Evolutionary conservation across 331 rosid genomes (phyloP).

Genomic region (Ulmus americana): DNA sequence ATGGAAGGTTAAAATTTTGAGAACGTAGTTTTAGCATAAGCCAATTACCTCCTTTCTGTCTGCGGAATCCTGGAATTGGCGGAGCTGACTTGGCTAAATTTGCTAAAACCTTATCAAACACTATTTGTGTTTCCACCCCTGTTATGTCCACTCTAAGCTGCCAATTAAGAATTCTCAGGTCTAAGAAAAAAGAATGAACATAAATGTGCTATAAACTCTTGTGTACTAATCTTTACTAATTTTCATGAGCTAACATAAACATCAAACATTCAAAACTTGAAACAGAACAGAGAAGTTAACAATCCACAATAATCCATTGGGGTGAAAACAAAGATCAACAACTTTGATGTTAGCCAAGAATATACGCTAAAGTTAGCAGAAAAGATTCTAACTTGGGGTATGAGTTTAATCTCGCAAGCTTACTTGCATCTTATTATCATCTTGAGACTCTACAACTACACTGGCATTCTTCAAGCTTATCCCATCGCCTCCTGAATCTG

Average conservation of each 20-base stretch:
- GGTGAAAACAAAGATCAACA: too few species aligned
- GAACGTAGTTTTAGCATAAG: neutral
- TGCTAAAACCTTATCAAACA: slow-evolving; percentile 50
- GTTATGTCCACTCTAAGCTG: slow-evolving; percentile 70
- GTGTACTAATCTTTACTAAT: too few species aligned
- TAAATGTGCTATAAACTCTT: too few species aligned
- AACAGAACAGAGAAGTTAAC: too few species aligned
- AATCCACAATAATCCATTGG: too few species aligned
- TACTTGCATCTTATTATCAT: slow-evolving; percentile 58
- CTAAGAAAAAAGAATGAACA: neutral
- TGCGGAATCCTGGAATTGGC: slow-evolving; percentile 79
- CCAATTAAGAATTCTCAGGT: slow-evolving; percentile 19
- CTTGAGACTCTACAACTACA: slow-evolving; percentile 51
- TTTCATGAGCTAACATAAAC: too few species aligned
- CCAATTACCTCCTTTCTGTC: slow-evolving; percentile 71
- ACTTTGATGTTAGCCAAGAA: neutral
- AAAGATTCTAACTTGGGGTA: neutral
- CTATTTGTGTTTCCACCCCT: slow-evolving; percentile 62
- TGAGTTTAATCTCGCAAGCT: slow-evolving; percentile 15
- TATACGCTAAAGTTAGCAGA: neutral
- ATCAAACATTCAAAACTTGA: too few species aligned
- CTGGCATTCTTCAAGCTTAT: slow-evolving; percentile 37
- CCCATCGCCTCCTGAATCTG: slow-evolving; percentile 38
- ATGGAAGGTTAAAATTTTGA: neutral
- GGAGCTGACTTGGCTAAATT: slow-evolving; percentile 69